Evolutionary conservation across 2,329 filamentous ascomycete genomes (phyloP).

Genomic region (Colletotrichum costaricense): DNA sequence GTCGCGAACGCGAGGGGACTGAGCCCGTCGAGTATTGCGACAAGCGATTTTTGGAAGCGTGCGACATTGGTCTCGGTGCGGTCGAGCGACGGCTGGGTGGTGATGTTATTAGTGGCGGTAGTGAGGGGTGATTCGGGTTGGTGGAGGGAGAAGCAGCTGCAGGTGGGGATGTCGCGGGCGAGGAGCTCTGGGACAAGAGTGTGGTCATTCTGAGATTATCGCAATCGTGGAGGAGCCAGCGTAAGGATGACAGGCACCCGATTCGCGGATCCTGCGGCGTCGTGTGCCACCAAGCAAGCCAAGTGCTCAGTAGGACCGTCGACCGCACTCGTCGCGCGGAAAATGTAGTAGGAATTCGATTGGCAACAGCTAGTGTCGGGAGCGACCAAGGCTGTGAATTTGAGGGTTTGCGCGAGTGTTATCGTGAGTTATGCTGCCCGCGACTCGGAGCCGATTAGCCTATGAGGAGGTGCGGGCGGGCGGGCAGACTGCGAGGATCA

Average conservation of each 20-base stretch:
- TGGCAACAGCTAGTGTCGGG: not conserved
- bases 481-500: not conserved
- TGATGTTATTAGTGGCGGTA: slow-evolving; percentile 69
- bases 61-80: slow-evolving; percentile 76
- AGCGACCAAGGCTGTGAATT: not conserved
- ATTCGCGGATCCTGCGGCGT: slow-evolving; percentile 34
- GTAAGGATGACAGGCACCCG: slow-evolving; percentile 41
- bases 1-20: slow-evolving; percentile 76
- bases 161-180: slow-evolving; percentile 65
- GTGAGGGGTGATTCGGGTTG: slow-evolving; percentile 64
- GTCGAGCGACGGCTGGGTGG: slow-evolving; percentile 68
- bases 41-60: slow-evolving; percentile 82
- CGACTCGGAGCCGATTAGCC: not conserved
- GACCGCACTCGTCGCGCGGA: not conserved
- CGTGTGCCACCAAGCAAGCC: slow-evolving; percentile 27
- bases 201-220: slow-evolving; percentile 53
- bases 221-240: slow-evolving; percentile 38
- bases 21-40: slow-evolving; percentile 86
- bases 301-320: slow-evolving; percentile 3
- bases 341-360: slow-evolving; percentile 1
- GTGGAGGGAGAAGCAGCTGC: slow-evolving; percentile 55
- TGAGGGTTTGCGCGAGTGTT: slow-evolving; percentile 23
- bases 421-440: slow-evolving; percentile 30
- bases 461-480: not conserved
- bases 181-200: slow-evolving; percentile 68